phyloP scores from a whole-genome alignment of 2,329 filamentous ascomycete species.

The Cordyceps pruinosa region DNA sequence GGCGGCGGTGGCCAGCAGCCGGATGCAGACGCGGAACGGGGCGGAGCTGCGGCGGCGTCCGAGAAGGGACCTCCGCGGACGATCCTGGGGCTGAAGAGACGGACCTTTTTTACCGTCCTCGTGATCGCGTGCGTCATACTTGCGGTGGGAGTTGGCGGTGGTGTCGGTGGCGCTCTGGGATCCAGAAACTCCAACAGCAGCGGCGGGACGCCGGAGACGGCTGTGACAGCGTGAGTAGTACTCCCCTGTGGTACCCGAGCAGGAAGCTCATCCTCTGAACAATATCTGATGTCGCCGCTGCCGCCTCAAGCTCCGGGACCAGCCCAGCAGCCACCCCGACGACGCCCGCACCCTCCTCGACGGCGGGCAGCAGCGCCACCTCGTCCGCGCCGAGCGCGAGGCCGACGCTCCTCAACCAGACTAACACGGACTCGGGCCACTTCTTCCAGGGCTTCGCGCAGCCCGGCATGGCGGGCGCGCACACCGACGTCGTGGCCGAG shows the following conservation, averaged over 20 bases:
- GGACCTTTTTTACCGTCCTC: slow-evolving; percentile 4
- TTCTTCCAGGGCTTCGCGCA: slow-evolving; percentile 27
- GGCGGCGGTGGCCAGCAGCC: neutral
- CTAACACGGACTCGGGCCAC: slow-evolving; percentile 14
- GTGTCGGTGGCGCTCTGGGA: slow-evolving; percentile 2
- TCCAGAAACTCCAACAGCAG: neutral
- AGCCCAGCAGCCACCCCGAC: neutral
- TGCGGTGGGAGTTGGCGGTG: slow-evolving; percentile 11
- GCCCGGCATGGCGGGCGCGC: slow-evolving; percentile 18
- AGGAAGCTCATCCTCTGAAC: too few relatives aligned
- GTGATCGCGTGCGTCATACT: neutral
- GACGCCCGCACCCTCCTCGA: neutral
- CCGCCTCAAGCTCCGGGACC: neutral
- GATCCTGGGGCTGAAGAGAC: slow-evolving; percentile 6
- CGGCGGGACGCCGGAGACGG: neutral
- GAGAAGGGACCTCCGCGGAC: neutral
- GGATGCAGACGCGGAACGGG: neutral
- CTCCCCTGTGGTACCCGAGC: too few relatives aligned
- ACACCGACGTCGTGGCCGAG: slow-evolving; percentile 18
- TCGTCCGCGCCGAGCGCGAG: neutral
- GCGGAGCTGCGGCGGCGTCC: neutral
- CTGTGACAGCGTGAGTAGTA: neutral
- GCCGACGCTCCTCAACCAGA: slow-evolving; percentile 20
- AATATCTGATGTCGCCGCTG: too few relatives aligned
- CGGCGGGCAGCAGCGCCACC: neutral